Base-by-base conservation (phyloP, 1,284 basidiomycete species). In the Melampsora abietis-canadensis region DNA sequence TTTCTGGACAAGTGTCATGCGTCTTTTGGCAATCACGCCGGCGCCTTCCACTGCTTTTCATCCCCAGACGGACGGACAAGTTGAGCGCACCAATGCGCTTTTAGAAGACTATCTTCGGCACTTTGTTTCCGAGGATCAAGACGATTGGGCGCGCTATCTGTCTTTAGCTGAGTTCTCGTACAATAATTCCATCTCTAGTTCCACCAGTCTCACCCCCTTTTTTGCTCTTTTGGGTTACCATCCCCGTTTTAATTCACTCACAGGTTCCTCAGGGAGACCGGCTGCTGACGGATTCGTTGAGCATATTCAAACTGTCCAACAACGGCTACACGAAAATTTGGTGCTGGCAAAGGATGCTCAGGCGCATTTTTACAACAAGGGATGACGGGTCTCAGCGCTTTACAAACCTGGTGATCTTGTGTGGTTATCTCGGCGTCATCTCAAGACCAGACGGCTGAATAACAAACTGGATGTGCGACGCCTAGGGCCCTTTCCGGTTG, bases 141-240 rank as follows among this genome's bases (percentile, higher is more conserved):
- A 76, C 60, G 31, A 77, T n/a, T 76, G 76, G 76, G 30, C 37
- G 4, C 8, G 7, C 17, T 21, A 7, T 60, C 70, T 82, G 6
- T 68, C 77, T 3, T 54, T 77, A 0, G 78, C 81, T 0, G 80
- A 84, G 57, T 84, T 84, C 44, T 44, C 78, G 0, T 78, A 80
- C 67, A 83, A 82, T 77, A 80, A 83, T 61, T 76, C 77, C 0
- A 30, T 76, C 0, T 79, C 82, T 30, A 15, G 76, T 0, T 76
- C 80, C 0, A 83, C 80, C 31, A 21, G 66, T 27, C 37, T 54
- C 5, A 80, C 84, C 0, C 85, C 85, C 0, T 85, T 85, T 80
- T 82, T 79, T 46, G 82, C 83, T 34, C 82, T 83, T 68, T 77
- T 80, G 19, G 84, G 81, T 15, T 84, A 79, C 62, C 76, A 82